Base-by-base conservation (phyloP, 495 filamentous ascomycete genomes). In the Entonaema liquescens region DNA sequence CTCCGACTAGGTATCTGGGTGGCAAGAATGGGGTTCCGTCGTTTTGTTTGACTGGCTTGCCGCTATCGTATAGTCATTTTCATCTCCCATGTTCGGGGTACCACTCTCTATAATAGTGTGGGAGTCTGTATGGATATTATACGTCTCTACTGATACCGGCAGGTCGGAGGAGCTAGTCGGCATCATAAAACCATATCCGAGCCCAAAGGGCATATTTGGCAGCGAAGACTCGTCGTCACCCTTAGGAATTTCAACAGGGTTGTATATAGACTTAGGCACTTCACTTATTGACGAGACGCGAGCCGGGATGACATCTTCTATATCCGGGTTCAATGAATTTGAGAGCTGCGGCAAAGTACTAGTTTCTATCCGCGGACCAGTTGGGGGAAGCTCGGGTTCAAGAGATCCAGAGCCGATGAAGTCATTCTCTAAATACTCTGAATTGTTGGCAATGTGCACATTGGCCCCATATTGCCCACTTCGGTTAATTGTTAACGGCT, bases 1-100 rank as follows among this genome's bases (percentile, higher is more conserved):
- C 36, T 67, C 62, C 0, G 69, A 66, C 72, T 65, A 75, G 15
- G 65, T 75, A 29, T 75, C 58, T 6, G 67, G 72, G 47, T 75
- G 72, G 26, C 72, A 71, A 5, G 72, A 69, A 29, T 49, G 40
- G 17, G 42, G 29, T 21, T 12, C 21, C 21, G 17, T 8, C 15
- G 55, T 44, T 9, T 44, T 17, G 5, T 29, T 3, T 47, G 29
- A 42, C 0, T 53, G 21, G 5, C 13, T n/a, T 6, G 17, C 26
- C 3, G 25, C 31, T 6, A 29, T 11, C 29, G 21, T n/a, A 50
- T 23, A 40, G 7, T 13, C n/a, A 47, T n/a, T 8, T 29, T 52
- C 11, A 17, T 9, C 7, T 12, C 13, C 26, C n/a, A 11, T 1
- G 9, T 7, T 21, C 13, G 38, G 17, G 12, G 17, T 36, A 12